Evolutionary conservation across 2,329 filamentous ascomycete genomes (phyloP).

Genomic region (Hypoxylon sp.): DNA sequence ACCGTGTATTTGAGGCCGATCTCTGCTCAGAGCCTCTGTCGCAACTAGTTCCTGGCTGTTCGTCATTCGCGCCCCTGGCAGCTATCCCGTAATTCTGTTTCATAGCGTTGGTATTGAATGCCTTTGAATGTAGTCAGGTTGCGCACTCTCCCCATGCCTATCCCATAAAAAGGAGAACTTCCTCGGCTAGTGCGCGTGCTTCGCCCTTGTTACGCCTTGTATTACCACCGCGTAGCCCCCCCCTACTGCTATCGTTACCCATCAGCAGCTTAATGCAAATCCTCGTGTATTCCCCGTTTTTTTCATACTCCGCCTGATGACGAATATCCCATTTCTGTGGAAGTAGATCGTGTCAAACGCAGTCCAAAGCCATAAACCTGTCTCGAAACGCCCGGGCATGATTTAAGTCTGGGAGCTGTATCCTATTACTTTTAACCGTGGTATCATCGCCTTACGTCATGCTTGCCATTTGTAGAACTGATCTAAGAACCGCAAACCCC

Average conservation of each 20-base stretch:
- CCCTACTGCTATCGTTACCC: constrained; percentile 20
- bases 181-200: constrained; percentile 22
- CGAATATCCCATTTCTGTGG: constrained; percentile 29
- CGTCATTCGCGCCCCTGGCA: constrained; percentile 13
- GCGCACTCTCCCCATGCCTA: constrained; percentile 20
- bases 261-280: constrained; percentile 35
- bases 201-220: constrained; percentile 32
- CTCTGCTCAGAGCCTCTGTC: constrained; percentile 10
- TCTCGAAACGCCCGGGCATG: constrained; percentile 50
- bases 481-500: constrained; percentile 26
- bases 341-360: constrained; percentile 40
- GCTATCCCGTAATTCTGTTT: constrained; percentile 21
- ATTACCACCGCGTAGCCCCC: constrained; percentile 37
- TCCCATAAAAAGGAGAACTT: constrained; percentile 27
- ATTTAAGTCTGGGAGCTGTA: constrained; percentile 43
- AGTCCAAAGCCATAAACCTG: constrained; percentile 45
- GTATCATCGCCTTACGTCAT: constrained; percentile 44
- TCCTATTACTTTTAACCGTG: constrained; percentile 41
- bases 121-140: constrained; percentile 19
- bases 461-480: constrained; percentile 40
- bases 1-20: constrained; percentile 17
- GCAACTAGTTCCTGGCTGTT: constrained; percentile 18
- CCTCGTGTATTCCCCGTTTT: constrained; percentile 38
- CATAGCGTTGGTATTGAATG: constrained; percentile 21
- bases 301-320: constrained; percentile 33